These are phyloP conservation scores for Pleurotus djamor DNA, from an alignment of 768 basidiomycete species.

Conservation along the genomic window DNA sequence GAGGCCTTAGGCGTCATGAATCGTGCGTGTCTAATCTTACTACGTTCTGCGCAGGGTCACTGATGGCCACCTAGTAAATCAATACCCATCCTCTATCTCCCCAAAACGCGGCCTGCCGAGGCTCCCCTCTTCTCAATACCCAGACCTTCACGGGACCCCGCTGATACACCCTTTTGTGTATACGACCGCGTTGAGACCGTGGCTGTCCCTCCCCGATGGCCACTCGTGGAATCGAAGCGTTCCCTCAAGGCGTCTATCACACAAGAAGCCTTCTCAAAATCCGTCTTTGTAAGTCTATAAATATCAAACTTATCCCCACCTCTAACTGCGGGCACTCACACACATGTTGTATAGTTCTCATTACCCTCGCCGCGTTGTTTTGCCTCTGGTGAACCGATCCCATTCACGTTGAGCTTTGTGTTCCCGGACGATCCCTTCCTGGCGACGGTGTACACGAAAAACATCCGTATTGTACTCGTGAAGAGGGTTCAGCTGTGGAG, in stretches of 20 bases:
- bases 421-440: conserved; percentile 34
- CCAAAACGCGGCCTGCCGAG: conserved; percentile 34
- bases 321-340: background rate
- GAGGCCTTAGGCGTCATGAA: conserved; percentile 34
- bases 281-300: conserved; percentile 22
- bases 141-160: conserved; percentile 16
- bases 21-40: conserved; percentile 23
- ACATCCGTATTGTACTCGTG: conserved; percentile 31
- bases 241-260: conserved; percentile 5
- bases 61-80: conserved; percentile 17
- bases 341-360: conserved; percentile 25
- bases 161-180: conserved; percentile 14
- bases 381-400: conserved; percentile 37
- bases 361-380: conserved; percentile 31
- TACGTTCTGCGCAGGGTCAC: background rate
- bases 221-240: background rate
- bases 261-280: conserved; percentile 13
- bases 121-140: conserved; percentile 30
- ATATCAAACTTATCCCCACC: background rate
- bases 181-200: conserved; percentile 28
- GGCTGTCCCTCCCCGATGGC: conserved; percentile 16
- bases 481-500: conserved; percentile 29
- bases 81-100: conserved; percentile 40
- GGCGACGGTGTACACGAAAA: conserved; percentile 27
- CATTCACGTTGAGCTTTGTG: conserved; percentile 32